Evolutionary conservation across 495 filamentous ascomycete species (phyloP).

Genomic region (Penicillium dipodomyicola): DNA sequence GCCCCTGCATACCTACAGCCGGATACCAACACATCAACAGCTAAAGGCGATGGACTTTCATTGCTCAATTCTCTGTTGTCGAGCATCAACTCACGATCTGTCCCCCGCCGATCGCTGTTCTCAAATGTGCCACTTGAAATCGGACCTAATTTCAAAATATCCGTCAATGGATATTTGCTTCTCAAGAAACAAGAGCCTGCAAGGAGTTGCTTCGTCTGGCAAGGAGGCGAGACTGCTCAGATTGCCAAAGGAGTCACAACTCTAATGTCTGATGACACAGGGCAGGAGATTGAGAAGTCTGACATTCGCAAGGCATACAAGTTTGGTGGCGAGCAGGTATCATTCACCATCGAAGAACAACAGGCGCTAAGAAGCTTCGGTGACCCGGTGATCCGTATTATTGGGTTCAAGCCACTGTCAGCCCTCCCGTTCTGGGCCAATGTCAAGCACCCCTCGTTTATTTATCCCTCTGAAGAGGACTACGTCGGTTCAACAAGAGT

Average conservation of each 20-base stretch:
- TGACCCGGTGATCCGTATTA: slow-evolving; percentile 77
- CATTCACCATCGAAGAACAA: slow-evolving; percentile 81
- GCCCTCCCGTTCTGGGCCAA: slow-evolving; percentile 83
- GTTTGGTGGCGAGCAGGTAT: slow-evolving; percentile 86
- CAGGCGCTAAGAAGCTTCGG: slow-evolving; percentile 74
- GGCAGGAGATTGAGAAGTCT: slow-evolving; percentile 68
- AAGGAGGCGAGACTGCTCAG: slow-evolving; percentile 77
- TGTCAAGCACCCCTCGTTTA: slow-evolving; percentile 79
- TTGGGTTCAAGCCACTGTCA: slow-evolving; percentile 86
- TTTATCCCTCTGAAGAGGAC: slow-evolving; percentile 90
- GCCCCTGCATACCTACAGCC: slow-evolving; percentile 54
- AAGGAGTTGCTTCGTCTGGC: slow-evolving; percentile 79
- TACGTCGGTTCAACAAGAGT: slow-evolving; percentile 88
- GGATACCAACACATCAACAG: slow-evolving; percentile 48
- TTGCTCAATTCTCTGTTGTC: slow-evolving; percentile 80
- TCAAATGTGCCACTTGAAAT: slow-evolving; percentile 82
- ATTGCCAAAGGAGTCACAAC: slow-evolving; percentile 72
- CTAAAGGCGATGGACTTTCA: slow-evolving; percentile 69
- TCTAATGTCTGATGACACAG: slow-evolving; percentile 70
- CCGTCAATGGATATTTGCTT: slow-evolving; percentile 88
- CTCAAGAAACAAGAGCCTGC: slow-evolving; percentile 78
- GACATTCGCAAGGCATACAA: slow-evolving; percentile 93
- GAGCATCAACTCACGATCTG: slow-evolving; percentile 86
- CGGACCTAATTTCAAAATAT: slow-evolving; percentile 78
- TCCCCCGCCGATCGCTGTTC: slow-evolving; percentile 83